Evolutionary conservation across 2,329 filamentous ascomycete species (phyloP).

Genomic region (Fusarium continuum): DNA sequence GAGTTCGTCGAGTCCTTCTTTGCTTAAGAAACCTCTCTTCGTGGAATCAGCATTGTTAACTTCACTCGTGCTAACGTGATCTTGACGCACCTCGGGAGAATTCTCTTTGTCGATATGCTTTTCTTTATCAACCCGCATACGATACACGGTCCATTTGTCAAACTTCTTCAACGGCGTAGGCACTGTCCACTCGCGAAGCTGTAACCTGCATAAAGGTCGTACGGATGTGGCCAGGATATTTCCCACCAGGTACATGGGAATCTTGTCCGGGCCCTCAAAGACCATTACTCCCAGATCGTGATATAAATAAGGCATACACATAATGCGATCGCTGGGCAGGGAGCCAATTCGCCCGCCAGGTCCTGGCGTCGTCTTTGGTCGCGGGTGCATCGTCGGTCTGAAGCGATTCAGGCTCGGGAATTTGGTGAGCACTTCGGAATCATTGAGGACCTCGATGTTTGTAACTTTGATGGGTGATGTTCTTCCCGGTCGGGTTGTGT

Average conservation of each 20-base stretch:
- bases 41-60: not conserved
- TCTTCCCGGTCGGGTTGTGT: too few relatives aligned
- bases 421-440: not conserved
- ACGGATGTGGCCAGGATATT: slow-evolving; percentile 30
- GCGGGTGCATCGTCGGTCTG: slow-evolving; percentile 30
- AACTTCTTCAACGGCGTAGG: not conserved
- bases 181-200: not conserved
- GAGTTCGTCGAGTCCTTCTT: slow-evolving; percentile 1
- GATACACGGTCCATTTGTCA: slow-evolving; percentile 18
- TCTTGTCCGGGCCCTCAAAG: slow-evolving; percentile 40
- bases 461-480: not conserved
- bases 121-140: slow-evolving; percentile 18
- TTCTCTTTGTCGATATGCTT: not conserved
- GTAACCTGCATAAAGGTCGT: slow-evolving; percentile 2
- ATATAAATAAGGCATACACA: slow-evolving; percentile 37
- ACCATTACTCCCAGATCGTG: slow-evolving; percentile 47
- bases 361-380: not conserved
- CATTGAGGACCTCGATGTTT: not conserved
- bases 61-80: not conserved
- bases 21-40: not conserved
- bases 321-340: not conserved
- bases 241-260: slow-evolving; percentile 38
- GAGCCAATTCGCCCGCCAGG: not conserved
- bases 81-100: slow-evolving; percentile 6
- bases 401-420: slow-evolving; percentile 41